Evolutionary conservation across 2,329 filamentous ascomycete genomes (phyloP), one percentile per base, ranked within the genome.

Genomic region (Ophiognomonia clavigignenti-juglandacearum): DNA sequence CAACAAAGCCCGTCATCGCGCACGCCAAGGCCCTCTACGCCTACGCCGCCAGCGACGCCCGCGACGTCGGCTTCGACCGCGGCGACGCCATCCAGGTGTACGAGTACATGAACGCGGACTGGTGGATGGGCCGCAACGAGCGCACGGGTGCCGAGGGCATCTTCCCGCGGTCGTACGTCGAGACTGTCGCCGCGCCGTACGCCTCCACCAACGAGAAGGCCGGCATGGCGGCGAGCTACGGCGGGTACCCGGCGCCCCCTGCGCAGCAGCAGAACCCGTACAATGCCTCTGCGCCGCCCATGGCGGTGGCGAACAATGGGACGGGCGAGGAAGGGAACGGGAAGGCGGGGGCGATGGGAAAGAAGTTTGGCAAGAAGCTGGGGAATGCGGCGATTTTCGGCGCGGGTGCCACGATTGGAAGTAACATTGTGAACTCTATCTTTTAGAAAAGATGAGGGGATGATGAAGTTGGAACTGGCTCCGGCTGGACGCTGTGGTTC

Each of bases 291-390:
- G 83, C 86, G 68, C 89, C 90, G 49, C 79, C 79, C 20, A 67
- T 16, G 58, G 63, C 27, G 70, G 69, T 11, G 73, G 58, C 24
- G 56, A 68, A 18, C 58, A 63, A 27, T 70, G 70, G 11, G 73
- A 71, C 27, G 71, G 72, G n/a, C n/a, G n/a, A n/a, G n/a, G n/a
- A n/a, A n/a, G n/a, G n/a, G n/a, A n/a, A n/a, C 36, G 73, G 70
- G 8, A 93, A 93, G 71, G 71, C 83, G 14, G 77, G 82, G 53
- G 77, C 88, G 66, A 79, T 83, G 47, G 90, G 88, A 47, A 96
- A 96, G 82, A 96, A 96, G 72, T 87, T 96, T 67, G 91, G 92
- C 56, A 95, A 95, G 80, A 97, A 96, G 75, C 66, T 92, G 61
- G 92, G 92, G 6, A 83, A 83, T 58, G 76, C 78, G 37, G 89